A percentile compares a stretch with the other conserved stretches of the same genome.
Conservation (phyloP, 306 rosid genomes). For the Pueraria montana region DNA sequence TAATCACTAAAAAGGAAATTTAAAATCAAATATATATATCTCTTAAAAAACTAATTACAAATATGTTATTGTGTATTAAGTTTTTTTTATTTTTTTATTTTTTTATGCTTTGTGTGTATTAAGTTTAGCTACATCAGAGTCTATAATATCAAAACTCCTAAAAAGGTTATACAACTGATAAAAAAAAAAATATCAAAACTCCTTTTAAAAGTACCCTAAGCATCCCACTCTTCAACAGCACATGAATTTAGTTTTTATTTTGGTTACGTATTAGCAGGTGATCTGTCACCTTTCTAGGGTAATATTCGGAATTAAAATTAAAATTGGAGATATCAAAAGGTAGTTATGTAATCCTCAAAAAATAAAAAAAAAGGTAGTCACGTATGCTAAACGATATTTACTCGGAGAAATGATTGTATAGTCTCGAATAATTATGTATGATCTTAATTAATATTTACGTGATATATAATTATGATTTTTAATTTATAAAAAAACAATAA, state of each 20-base stretch:
- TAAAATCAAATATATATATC: not conserved
- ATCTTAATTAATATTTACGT: no score
- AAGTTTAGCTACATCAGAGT: not conserved
- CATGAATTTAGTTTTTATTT: conserved; percentile 12
- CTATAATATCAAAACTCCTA: not conserved
- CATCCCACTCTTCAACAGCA: not conserved
- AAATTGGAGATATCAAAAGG: conserved; percentile 6
- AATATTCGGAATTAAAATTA: conserved; percentile 11
- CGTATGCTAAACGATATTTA: no score
- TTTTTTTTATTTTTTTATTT: no score
- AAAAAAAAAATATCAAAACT: not conserved
- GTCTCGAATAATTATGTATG: no score
- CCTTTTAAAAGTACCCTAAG: not conserved
- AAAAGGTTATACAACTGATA: no score
- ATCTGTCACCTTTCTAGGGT: not conserved
- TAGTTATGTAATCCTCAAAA: not conserved
- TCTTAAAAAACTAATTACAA: not conserved
- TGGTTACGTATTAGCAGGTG: conserved; percentile 16
- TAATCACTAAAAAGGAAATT: not conserved
- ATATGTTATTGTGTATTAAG: not conserved
- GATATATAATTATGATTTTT: no score
- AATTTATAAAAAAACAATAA: no score
- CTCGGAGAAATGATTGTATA: no score
- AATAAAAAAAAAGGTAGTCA: no score
- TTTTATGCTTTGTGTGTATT: no score